Percentiles rank a stretch among this genome's conserved stretches.
Evolutionary conservation across 2,329 filamentous ascomycete species (phyloP).

Genomic region (Orbilia quercus): DNA sequence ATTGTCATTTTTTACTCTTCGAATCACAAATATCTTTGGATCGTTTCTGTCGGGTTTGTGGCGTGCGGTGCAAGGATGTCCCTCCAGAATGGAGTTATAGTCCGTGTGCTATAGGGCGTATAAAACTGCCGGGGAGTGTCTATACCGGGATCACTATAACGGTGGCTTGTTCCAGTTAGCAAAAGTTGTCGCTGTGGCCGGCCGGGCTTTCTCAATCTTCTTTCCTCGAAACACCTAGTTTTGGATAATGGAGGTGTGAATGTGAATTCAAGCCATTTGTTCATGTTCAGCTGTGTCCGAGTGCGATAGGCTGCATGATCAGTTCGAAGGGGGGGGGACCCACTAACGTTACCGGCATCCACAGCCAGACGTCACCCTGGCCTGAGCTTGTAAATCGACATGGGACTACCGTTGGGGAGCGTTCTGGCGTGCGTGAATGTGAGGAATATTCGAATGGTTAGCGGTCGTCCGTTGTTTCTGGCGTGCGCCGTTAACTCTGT

Average conservation of each 20-base stretch:
- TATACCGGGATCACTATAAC: not conserved
- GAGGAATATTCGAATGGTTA: conserved; percentile 8
- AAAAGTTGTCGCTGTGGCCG: not conserved
- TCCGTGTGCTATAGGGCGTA: conserved; percentile 12
- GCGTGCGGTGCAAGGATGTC: too few species aligned
- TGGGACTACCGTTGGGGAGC: not conserved
- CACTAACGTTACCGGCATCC: not conserved
- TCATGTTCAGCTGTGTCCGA: too few species aligned
- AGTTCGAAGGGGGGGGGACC: too few species aligned
- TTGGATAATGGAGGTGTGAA: too few species aligned
- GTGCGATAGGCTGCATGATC: too few species aligned
- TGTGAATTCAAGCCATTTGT: too few species aligned
- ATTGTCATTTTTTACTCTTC: too few species aligned
- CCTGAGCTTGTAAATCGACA: not conserved
- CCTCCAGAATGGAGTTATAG: not conserved
- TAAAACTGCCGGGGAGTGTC: not conserved
- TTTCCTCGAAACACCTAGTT: too few species aligned
- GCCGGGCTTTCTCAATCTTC: too few species aligned
- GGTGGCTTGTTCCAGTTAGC: not conserved
- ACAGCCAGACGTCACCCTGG: not conserved
- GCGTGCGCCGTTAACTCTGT: not conserved
- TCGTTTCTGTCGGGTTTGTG: too few species aligned
- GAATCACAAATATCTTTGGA: too few species aligned
- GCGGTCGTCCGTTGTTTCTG: not conserved
- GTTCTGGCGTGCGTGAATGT: conserved; percentile 2